These are phyloP conservation scores for Tetrahymena thermophila DNA, from an alignment of 73 alveolate species.

Conservation along the genomic window DNA sequence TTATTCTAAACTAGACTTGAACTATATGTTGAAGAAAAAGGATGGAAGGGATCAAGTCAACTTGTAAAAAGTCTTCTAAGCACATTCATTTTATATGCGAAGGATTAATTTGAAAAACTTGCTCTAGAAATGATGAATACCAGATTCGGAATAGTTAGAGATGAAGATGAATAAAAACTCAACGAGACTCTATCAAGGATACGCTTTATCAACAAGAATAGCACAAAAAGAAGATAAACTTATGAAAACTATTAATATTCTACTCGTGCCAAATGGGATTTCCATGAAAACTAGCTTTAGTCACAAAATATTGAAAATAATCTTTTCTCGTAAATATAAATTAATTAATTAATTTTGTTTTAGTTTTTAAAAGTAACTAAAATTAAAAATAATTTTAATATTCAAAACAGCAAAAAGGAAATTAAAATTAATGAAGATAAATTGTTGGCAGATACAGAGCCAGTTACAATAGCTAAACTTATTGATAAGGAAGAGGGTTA, in stretches of 20 bases:
- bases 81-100: conserved; percentile 45
- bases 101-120: conserved; percentile 26
- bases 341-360: not conserved
- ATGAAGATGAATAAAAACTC: conserved; percentile 1
- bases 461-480: conserved; percentile 1
- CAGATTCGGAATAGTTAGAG: conserved; percentile 5
- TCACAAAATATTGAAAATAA: not conserved
- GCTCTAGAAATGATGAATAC: conserved; percentile 46
- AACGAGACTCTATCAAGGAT: not conserved
- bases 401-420: not conserved
- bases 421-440: not conserved
- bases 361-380: too few species aligned
- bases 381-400: not conserved
- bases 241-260: not conserved
- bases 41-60: conserved; percentile 40
- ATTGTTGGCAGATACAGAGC: not conserved
- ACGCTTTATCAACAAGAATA: not conserved
- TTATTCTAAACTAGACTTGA: conserved; percentile 51
- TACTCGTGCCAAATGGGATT: not conserved
- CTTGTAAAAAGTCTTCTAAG: conserved; percentile 31
- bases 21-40: conserved; percentile 52
- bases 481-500: not conserved
- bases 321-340: not conserved
- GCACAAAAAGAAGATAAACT: not conserved
- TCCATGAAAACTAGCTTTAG: not conserved